Evolutionary conservation across 345 rosid genomes (phyloP), one percentile per base, ranked within the genome.

Genomic region (Viola odorata): DNA sequence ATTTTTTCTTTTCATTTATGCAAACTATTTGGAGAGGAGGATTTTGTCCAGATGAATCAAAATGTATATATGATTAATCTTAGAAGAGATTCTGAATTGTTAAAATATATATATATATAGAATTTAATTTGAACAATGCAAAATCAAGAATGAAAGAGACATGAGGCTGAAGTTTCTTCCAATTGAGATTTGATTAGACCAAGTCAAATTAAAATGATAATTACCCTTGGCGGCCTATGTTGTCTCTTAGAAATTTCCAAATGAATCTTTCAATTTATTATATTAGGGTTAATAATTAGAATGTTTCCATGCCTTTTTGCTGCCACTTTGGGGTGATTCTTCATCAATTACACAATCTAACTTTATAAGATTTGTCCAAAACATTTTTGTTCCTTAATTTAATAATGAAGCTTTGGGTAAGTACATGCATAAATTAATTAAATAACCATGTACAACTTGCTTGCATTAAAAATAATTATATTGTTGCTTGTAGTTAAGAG

Each of bases 121-220:
- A n/a, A n/a, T 23, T 23, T 23, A 23, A 23, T 23, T 23, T 23
- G 32, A 23, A 63, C 32, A 14, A 6, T 11, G 11, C 45, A 36
- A 17, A 41, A 54, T 44, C 6, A 13, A 13, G 56, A 15, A 0
- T n/a, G 14, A 50, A 50, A 66, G 73, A 69, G 64, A 79, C 83
- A 77, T 62, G 37, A 67, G 23, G 55, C 51, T 53, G 73, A 71
- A 65, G 70, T 76, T 77, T 69, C 60, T 64, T 49, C 47, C n/a
- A n/a, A n/a, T n/a, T n/a, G n/a, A n/a, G 5, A 54, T 40, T 4
- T 16, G 48, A 14, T 3, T 4, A 5, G 49, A 13, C 41, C 57
- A 76, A 64, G 78, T 76, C 78, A 61, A 73, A 13, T 57, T 14
- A 53, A 15, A 15, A 45, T 52, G 68, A 73, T 75, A 45, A 63